Base-by-base conservation (phyloP, 805 yeast genomes). In the Wickerhamomyces hampshirensis region DNA sequence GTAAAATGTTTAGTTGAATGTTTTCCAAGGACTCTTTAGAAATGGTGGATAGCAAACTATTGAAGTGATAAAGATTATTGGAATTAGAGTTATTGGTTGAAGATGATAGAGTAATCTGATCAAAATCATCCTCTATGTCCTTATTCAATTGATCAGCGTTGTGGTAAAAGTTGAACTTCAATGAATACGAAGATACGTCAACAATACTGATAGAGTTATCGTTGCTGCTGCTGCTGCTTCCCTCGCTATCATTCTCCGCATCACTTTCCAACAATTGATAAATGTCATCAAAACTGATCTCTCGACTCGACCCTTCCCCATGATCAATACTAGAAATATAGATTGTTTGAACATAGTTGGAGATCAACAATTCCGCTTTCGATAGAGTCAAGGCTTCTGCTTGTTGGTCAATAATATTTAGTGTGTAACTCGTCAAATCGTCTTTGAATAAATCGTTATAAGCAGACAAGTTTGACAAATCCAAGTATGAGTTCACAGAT, bases 81-180 rank as follows among this genome's bases (percentile, higher is more conserved):
- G 36, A n/a, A n/a, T n/a, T n/a, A n/a, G n/a, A n/a, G n/a, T n/a
- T n/a, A n/a, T n/a, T n/a, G n/a, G n/a, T n/a, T n/a, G n/a, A n/a
- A n/a, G n/a, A n/a, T n/a, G n/a, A n/a, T n/a, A n/a, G n/a, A n/a
- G 56, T 56, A 19, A 62, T 55, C 18, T 58, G 54, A 35, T 55
- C 60, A 27, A 60, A 56, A 3, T 53, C 59, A 18, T 56, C 58
- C 19, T 15, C 31, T 16, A 32, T 13, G 7, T 28, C 31, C 26
- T 26, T 5, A 21, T 33, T 12, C 11, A 18, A 16, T 21, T n/a
- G n/a, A 10, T 37, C 46, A 24, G 9, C 28, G 17, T 33, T 30
- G 15, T 34, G 17, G 16, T 42, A 39, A 30, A 30, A 39, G 5
- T 23, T 26, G 29, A 34, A 34, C 2, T 24, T 18, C n/a, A 34